Conservation (phyloP, 306 rosid species). For the Canavalia ensiformis region DNA sequence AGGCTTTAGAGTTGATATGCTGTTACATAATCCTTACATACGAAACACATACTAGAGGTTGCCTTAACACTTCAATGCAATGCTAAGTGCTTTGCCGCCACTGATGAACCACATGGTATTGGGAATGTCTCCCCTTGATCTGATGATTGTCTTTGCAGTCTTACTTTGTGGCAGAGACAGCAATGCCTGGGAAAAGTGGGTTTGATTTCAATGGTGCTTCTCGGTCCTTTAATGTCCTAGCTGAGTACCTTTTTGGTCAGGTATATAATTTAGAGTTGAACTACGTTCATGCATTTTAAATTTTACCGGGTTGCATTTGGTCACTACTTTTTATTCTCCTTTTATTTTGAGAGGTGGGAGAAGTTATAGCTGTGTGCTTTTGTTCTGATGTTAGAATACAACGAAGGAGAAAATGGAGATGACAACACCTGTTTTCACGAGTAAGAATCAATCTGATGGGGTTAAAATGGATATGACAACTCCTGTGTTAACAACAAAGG, state of each 20-base stretch:
- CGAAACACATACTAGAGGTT: background rate
- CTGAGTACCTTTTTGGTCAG: conserved; percentile 97
- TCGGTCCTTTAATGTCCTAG: conserved; percentile 84
- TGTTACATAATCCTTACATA: conserved; percentile 24
- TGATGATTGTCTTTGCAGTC: conserved; percentile 66
- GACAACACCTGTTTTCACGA: conserved; percentile 91
- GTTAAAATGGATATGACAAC: conserved; percentile 96
- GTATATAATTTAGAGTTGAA: conserved; percentile 54
- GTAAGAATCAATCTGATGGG: conserved; percentile 70
- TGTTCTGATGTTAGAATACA: conserved; percentile 68
- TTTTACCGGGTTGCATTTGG: conserved; percentile 39
- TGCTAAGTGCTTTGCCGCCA: conserved; percentile 29
- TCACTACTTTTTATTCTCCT: conserved; percentile 1
- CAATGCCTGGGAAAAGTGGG: conserved; percentile 92
- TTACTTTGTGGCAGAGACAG: conserved; percentile 86
- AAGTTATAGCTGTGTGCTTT: conserved; percentile 24
- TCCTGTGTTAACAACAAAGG: conserved; percentile 86
- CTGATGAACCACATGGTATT: conserved; percentile 19
- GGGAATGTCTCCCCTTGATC: conserved; percentile 22
- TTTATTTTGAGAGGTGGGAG: conserved; percentile 23
- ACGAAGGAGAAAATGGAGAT: conserved; percentile 86
- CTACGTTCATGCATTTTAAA: background rate
- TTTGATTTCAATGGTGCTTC: conserved; percentile 84
- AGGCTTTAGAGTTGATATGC: background rate
- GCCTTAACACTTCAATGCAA: conserved; percentile 10